Evolutionary conservation across 2,329 filamentous ascomycete genomes (phyloP), one percentile per base, ranked within the genome.

Genomic region (Epichloe aotearoae): DNA sequence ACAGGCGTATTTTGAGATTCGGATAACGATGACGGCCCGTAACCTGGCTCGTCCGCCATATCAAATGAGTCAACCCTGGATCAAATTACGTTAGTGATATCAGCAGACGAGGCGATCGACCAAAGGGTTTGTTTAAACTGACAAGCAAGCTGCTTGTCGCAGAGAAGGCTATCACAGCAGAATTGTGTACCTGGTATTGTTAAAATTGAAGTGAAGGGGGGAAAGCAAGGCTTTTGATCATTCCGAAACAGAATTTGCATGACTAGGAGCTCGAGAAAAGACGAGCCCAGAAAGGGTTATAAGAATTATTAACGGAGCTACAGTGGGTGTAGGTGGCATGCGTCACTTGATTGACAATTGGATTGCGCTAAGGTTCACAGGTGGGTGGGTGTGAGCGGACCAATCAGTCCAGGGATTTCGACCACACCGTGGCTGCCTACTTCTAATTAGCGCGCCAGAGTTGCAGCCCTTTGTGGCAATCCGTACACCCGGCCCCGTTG

Each of bases 1-100:
- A 69, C 69, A 1, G 69, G 72, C 69, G 58, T 37, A 66, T 59
- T 15, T 59, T 57, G 45, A 75, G 74, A 41, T 34, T 51, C 42
- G 19, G 44, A 46, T 26, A 36, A 46, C 15, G 42, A 45, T 39
- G 42, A 20, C 38, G 38, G 30, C 26, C 19, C 38, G 8, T 37
- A 30, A 8, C 38, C 20, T 34, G 34, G 26, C 20, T 52, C 46
- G 42, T 49, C 50, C 14, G 47, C 33, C 47, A 54, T 50, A 26
- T 50, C 34, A n/a, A 51, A 33, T 33, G 33, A 45, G 38, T 33
- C 33, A 36, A 45, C 36, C 8, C 42, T 44, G 33, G 12, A 46
- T 11, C 4, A 11, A 15, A 38, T 11, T 20, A 17, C 30, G 37
- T 52, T 14, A 52, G 48, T 15, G n/a, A 45, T 20, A 14, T 36